These are phyloP conservation scores for Botrytis porri DNA, from an alignment of 2,329 filamentous ascomycete genomes.

Conservation along the genomic window DNA sequence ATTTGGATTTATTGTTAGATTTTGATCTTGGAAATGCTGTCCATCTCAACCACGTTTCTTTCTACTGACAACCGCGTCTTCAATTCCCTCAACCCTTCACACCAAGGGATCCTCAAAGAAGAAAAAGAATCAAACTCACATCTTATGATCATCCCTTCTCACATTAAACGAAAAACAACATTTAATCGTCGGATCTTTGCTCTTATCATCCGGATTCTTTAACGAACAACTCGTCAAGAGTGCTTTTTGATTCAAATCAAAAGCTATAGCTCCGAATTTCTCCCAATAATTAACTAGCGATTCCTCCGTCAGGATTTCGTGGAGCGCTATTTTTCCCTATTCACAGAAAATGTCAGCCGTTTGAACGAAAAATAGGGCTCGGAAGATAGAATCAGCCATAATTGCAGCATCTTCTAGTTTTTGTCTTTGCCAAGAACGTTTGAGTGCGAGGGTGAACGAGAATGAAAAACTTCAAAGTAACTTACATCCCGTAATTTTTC, in stretches of 20 bases:
- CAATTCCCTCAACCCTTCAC: not conserved
- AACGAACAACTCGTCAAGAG: constrained; percentile 90
- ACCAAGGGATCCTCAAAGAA: not conserved
- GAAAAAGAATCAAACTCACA: constrained; percentile 59
- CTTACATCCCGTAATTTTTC: constrained; percentile 86
- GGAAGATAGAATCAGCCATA: constrained; percentile 14
- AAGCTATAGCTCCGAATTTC: constrained; percentile 96
- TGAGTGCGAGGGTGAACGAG: not conserved
- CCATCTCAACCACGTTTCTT: not conserved
- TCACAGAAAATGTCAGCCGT: constrained; percentile 14
- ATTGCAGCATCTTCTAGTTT: not conserved
- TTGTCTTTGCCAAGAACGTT: constrained; percentile 7
- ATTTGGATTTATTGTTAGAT: not conserved
- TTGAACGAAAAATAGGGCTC: not conserved
- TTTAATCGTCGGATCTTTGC: constrained; percentile 71
- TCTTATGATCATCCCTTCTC: constrained; percentile 88
- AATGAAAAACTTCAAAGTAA: constrained; percentile 28
- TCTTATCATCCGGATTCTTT: constrained; percentile 72
- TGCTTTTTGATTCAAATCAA: constrained; percentile 89
- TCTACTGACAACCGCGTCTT: not conserved
- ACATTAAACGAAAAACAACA: constrained; percentile 99
- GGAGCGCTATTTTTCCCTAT: constrained; percentile 88
- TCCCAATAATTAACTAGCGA: constrained; percentile 98
- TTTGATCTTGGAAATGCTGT: not conserved
- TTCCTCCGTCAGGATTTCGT: constrained; percentile 93